A percentile compares a stretch with the other conserved stretches of the same genome.
Evolutionary conservation across 2,329 filamentous ascomycete genomes (phyloP).

Genomic region (Nemania abortiva): DNA sequence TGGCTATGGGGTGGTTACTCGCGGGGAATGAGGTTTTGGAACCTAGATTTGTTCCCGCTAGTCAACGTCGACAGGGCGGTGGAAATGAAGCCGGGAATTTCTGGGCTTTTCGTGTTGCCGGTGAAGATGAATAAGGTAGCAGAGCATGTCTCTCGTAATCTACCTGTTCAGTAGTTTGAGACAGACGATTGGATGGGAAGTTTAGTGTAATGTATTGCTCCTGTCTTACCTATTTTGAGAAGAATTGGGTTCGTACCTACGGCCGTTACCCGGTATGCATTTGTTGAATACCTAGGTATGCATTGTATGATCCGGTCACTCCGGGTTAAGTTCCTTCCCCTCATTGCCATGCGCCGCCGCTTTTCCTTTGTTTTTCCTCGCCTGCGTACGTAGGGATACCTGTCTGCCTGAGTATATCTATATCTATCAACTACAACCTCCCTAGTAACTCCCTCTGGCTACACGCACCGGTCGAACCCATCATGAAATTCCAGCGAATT

Average conservation of each 20-base stretch:
- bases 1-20: neutral
- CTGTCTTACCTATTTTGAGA: too few relatives aligned
- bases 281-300: too few relatives aligned
- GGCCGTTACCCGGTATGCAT: too few relatives aligned
- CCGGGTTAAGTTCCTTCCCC: neutral
- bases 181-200: too few relatives aligned
- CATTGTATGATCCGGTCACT: neutral
- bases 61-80: too few relatives aligned
- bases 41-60: neutral
- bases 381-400: neutral
- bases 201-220: too few relatives aligned
- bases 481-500: slow-evolving; percentile 45
- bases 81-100: too few relatives aligned
- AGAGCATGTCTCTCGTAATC: too few relatives aligned
- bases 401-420: neutral
- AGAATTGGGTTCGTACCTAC: too few relatives aligned
- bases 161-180: too few relatives aligned
- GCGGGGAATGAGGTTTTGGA: neutral
- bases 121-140: too few relatives aligned
- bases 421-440: neutral
- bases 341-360: neutral
- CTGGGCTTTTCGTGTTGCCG: too few relatives aligned
- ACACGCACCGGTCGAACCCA: neutral
- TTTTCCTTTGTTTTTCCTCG: neutral
- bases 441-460: neutral